Evolutionary conservation across 1,139 yeast species (phyloP), one percentile per base, ranked within the genome.

Genomic region (Pichia sp.): DNA sequence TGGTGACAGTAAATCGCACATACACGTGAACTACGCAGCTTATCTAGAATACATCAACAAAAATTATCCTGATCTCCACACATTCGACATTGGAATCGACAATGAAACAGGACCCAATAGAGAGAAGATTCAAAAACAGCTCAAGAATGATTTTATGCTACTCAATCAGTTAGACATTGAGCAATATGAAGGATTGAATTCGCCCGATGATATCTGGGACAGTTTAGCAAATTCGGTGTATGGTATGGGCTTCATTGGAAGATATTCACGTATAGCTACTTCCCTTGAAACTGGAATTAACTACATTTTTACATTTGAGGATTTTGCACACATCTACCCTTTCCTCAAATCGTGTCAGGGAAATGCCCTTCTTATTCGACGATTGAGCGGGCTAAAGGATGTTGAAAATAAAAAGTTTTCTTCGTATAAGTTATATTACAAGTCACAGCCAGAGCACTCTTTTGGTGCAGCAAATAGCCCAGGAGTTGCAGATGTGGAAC

Each of bases 251-350:
- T 55, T 34, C 41, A 47, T 57, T 23, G 59, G 59, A 3, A 42
- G 30, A 29, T 59, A 59, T 50, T 42, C 59, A 30, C 51, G 57
- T 16, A 36, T 54, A 10, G 56, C 57, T 6, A 19, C 53, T 8
- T n/a, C n/a, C 8, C 23, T 59, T 8, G 60, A 57, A 44, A 10
- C 40, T n/a, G 55, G 56, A 8, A 16, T 31, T 13, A 51, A 52
- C 19, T 57, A 47, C 41, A 38, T 56, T 6, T 52, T 57, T 29
- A 52, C 50, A n/a, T 59, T 54, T 40, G 31, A 47, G n/a, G 55
- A 57, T 19, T 59, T 57, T 49, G 42, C 54, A 19, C 57, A 54
- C 41, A 45, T 59, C 13, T 52, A 50, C 23, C 58, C 59, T 5
- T 59, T 57, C 45, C 44, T 57, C 32, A 56, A 43, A 40, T 45